Evolutionary conservation across 495 filamentous ascomycete genomes (phyloP).

Genomic region (Saxophila tyrrhenica): DNA sequence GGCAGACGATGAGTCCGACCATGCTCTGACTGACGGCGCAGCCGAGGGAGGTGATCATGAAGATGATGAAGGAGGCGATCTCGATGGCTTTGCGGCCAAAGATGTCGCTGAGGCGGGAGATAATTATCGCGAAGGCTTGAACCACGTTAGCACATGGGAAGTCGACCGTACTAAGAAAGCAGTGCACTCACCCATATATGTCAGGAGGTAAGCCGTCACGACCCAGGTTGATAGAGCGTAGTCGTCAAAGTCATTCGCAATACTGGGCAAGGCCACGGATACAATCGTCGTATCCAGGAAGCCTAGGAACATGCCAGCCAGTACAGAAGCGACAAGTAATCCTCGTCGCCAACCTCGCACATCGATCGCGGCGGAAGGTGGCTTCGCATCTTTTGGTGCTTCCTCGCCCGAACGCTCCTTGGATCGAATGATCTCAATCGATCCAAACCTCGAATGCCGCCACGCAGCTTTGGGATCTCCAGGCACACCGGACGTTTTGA

Average conservation of each 20-base stretch:
- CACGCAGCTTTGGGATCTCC: background rate
- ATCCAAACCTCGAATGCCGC: background rate
- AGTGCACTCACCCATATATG: conserved; percentile 4
- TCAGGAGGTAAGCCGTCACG: conserved; percentile 7
- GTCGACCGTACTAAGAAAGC: background rate
- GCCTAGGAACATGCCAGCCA: conserved; percentile 3
- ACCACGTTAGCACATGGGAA: background rate
- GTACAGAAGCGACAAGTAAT: background rate
- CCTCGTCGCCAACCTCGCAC: background rate
- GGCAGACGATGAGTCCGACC: conserved; percentile 3
- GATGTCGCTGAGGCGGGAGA: background rate
- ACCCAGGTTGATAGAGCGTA: conserved; percentile 8
- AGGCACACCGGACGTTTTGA: background rate
- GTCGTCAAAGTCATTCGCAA: conserved; percentile 5
- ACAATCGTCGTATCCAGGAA: conserved; percentile 9
- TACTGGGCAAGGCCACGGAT: conserved; percentile 3
- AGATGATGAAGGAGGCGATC: conserved; percentile 4
- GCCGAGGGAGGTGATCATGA: conserved; percentile 5
- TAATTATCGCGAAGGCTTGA: conserved; percentile 2
- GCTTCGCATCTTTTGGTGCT: background rate
- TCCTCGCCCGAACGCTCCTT: background rate
- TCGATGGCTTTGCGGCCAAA: background rate
- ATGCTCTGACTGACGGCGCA: conserved; percentile 4
- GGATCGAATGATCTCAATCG: background rate
- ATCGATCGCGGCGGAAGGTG: background rate